Conservation (phyloP, 2,329 filamentous ascomycete genomes). For the Stachybotrys echinatus region DNA sequence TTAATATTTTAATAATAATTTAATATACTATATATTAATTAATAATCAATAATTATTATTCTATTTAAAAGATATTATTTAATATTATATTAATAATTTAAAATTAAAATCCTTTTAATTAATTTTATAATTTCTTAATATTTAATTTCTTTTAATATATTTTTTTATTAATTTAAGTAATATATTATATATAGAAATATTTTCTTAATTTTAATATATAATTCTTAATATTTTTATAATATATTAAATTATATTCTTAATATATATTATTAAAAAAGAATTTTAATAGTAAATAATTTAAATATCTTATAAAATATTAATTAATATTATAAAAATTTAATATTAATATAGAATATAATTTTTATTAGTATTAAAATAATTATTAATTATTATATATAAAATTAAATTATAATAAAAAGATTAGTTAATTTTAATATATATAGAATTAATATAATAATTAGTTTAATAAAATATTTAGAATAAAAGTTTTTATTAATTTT, state of each 20-base stretch:
- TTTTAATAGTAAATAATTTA: too few relatives aligned
- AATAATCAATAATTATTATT: neutral
- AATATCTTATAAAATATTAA: too few relatives aligned
- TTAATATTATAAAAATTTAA: too few relatives aligned
- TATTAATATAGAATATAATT: too few relatives aligned
- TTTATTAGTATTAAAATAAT: neutral
- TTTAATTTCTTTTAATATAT: neutral
- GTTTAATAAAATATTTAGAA: neutral
- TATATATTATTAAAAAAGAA: too few relatives aligned
- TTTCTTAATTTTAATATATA: neutral
- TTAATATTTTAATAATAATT: neutral
- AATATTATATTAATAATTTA: neutral
- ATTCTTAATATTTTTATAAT: neutral
- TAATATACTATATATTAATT: neutral
- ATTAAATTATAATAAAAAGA: too few relatives aligned
- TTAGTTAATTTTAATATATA: too few relatives aligned
- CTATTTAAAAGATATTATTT: neutral
- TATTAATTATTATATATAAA: too few relatives aligned
- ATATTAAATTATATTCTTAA: neutral
- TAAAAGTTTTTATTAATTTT: neutral
- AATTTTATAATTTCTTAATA: neutral
- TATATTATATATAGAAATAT: conserved; percentile 1
- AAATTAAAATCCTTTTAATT: conserved; percentile 2
- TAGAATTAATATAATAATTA: too few relatives aligned
- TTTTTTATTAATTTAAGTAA: conserved; percentile 1